phyloP scores from a whole-genome alignment of 2,329 filamentous ascomycete genomes.

The Sordariomycetes sp. region DNA sequence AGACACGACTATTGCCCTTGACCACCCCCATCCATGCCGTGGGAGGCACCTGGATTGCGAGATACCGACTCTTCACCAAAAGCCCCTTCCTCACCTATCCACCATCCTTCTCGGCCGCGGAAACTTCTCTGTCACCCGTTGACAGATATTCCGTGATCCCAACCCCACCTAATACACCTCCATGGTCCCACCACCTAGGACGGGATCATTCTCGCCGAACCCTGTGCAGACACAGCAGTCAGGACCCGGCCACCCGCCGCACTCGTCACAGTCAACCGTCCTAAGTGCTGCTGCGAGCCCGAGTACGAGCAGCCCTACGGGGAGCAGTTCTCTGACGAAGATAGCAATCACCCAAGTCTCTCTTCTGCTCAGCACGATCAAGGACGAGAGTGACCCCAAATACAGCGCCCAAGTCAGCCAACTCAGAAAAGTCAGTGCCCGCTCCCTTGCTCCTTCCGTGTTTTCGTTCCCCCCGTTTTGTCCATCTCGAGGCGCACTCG shows the following conservation, averaged over 20 bases:
- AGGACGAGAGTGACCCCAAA: constrained; percentile 88
- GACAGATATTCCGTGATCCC: constrained; percentile 6
- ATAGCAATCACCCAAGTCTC: constrained; percentile 94
- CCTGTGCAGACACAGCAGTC: constrained; percentile 47
- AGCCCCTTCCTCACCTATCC: not conserved
- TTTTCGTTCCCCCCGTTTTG: not conserved
- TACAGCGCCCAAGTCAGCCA: constrained; percentile 88
- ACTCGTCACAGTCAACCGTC: constrained; percentile 44
- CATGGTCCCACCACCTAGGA: constrained; percentile 51
- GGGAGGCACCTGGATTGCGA: constrained; percentile 1
- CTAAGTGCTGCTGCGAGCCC: constrained; percentile 51
- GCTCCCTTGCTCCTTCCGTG: not conserved
- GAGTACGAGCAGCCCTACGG: constrained; percentile 52
- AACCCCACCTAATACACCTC: constrained; percentile 24
- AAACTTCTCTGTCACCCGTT: constrained; percentile 5
- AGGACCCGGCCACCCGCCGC: constrained; percentile 42
- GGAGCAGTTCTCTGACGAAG: constrained; percentile 65
- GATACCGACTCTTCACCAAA: not conserved
- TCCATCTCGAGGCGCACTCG: not conserved
- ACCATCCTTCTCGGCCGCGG: not conserved
- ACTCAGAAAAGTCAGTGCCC: constrained; percentile 66
- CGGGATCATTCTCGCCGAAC: constrained; percentile 55
- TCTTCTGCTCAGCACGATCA: constrained; percentile 85
- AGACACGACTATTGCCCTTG: not conserved
- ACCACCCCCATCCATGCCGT: constrained; percentile 2